Conservation (phyloP, 306 rosid genomes). For the Canavalia ensiformis region DNA sequence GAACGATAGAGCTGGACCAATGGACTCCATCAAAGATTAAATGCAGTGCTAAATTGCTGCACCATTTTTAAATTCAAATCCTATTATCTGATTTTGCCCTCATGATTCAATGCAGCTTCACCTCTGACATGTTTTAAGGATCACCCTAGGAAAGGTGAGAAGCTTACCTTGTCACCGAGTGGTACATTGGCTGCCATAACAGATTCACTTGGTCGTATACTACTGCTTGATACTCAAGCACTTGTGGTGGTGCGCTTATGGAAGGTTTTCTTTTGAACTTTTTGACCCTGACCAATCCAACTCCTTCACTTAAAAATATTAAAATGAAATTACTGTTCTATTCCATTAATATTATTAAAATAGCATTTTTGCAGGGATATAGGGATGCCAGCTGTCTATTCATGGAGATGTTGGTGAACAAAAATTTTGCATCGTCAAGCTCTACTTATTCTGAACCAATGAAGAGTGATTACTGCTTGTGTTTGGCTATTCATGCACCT, state of each 20-base stretch:
- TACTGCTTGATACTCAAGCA: constrained; percentile 96
- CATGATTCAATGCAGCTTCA: constrained; percentile 73
- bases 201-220: constrained; percentile 97
- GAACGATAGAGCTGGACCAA: constrained; percentile 25
- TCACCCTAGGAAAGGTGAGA: constrained; percentile 98
- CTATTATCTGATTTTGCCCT: constrained; percentile 44
- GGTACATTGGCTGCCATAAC: constrained; percentile 98
- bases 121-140: constrained; percentile 92
- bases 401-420: constrained; percentile 94
- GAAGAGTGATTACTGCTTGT: constrained; percentile 95
- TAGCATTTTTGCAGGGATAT: constrained; percentile 77
- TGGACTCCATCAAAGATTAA: constrained; percentile 27
- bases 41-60: constrained; percentile 2
- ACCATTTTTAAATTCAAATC: constrained; percentile 38
- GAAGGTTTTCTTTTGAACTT: constrained; percentile 69
- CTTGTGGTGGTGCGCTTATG: constrained; percentile 97
- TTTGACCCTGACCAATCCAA: not conserved
- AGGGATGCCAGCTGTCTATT: constrained; percentile 94
- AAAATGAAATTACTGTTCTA: constrained; percentile 16
- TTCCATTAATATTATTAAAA: constrained; percentile 34
- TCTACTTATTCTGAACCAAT: constrained; percentile 69
- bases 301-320: not conserved
- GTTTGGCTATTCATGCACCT: constrained; percentile 98
- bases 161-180: constrained; percentile 94
- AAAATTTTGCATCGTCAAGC: constrained; percentile 71